phyloP scores from a whole-genome alignment of 148 eudicot species.

The Chenopodium album region DNA sequence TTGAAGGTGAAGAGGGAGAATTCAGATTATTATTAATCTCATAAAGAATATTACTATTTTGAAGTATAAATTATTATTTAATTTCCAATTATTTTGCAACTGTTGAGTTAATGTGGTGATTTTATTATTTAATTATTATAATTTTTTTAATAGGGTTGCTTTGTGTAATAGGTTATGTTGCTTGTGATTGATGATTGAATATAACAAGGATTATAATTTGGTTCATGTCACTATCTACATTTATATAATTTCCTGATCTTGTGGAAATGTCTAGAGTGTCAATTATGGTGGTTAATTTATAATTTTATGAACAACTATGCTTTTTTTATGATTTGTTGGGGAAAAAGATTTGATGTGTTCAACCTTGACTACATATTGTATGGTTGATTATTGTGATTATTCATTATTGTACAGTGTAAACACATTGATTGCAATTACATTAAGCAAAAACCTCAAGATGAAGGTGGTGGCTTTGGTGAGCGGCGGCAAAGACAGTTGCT shows the following conservation, averaged over 20 bases:
- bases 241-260: neutral
- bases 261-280: neutral
- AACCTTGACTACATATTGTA: neutral
- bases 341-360: neutral
- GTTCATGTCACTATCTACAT: neutral
- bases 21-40: neutral
- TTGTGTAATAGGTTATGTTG: neutral
- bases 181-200: neutral
- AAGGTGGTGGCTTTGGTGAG: constrained; percentile 94
- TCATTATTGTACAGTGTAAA: neutral
- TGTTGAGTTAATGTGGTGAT: neutral
- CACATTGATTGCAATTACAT: neutral
- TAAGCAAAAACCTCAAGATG: constrained; percentile 40
- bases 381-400: neutral
- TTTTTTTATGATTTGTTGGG: neutral
- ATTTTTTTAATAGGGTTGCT: too few relatives aligned
- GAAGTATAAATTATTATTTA: neutral
- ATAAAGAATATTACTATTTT: neutral
- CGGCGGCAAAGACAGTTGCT: constrained; percentile 97
- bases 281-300: neutral
- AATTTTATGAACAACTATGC: neutral
- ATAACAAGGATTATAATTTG: neutral
- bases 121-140: too few relatives aligned
- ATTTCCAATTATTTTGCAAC: neutral
- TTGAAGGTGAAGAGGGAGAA: neutral